Evolutionary conservation across 441 rosid species (phyloP).

Genomic region (Mallotus japonicus): DNA sequence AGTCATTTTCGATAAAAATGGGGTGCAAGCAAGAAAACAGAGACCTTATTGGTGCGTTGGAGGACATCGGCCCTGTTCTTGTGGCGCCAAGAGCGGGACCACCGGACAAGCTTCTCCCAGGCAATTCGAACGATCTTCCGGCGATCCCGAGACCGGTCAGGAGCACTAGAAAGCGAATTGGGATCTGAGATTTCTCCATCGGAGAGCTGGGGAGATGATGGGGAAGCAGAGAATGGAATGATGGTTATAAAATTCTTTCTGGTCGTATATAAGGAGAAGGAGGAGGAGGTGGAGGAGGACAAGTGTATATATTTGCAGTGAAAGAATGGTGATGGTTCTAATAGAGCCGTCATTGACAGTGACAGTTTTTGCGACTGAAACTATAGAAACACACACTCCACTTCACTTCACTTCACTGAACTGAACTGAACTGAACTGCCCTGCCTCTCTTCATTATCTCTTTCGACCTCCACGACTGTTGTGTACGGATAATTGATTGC

Average conservation of each 20-base stretch:
- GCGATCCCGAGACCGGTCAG: constrained; percentile 44
- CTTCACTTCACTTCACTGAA: no score
- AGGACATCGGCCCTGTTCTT: constrained; percentile 70
- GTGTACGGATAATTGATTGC: no score
- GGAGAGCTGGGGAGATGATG: constrained; percentile 14
- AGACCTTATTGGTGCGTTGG: constrained; percentile 76
- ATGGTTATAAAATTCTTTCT: not conserved
- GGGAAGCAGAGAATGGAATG: constrained; percentile 7
- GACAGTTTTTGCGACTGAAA: no score
- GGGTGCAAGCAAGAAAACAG: not conserved
- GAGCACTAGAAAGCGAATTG: not conserved
- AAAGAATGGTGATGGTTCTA: not conserved
- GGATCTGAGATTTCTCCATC: not conserved
- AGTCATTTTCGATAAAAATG: not conserved
- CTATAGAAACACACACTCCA: no score
- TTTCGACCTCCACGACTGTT: no score
- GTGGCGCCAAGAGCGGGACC: constrained; percentile 88
- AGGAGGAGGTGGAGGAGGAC: not conserved
- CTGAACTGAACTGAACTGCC: no score
- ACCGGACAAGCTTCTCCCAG: constrained; percentile 85
- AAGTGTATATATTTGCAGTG: not conserved
- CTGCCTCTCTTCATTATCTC: no score
- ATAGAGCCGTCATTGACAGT: not conserved
- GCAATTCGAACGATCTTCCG: constrained; percentile 72
- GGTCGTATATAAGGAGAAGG: not conserved